phyloP scores from a whole-genome alignment of 495 filamentous ascomycete species.

The Copromyces sp. region DNA sequence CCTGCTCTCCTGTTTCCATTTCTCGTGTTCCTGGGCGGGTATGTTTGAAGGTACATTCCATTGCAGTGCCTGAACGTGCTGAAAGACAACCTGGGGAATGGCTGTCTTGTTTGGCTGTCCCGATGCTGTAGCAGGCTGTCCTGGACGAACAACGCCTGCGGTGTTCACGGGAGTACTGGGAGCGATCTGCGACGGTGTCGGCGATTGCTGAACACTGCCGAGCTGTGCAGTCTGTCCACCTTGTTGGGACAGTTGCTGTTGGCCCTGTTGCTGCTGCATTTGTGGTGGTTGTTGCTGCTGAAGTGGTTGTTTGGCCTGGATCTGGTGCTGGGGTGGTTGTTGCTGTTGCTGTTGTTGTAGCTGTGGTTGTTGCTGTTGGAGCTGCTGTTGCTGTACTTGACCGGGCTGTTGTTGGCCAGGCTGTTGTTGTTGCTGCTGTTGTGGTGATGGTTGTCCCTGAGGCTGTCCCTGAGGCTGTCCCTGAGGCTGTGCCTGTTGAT shows the following conservation, averaged over 20 bases:
- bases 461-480: slow-evolving; percentile 4
- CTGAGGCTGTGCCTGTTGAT: slow-evolving; percentile 12
- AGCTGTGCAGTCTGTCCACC: slow-evolving; percentile 1
- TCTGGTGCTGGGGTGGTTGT: slow-evolving; percentile 4
- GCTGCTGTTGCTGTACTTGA: slow-evolving; percentile 15
- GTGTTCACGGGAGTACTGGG: background rate
- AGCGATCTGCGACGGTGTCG: background rate
- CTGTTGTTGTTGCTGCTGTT: background rate
- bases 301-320: slow-evolving; percentile 4
- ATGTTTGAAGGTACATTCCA: slow-evolving; percentile 19
- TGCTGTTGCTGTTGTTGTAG: slow-evolving; percentile 8
- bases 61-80: slow-evolving; percentile 26
- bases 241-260: slow-evolving; percentile 4
- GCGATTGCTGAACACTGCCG: background rate
- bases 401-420: slow-evolving; percentile 8
- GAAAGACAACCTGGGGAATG: slow-evolving; percentile 21
- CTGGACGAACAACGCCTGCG: background rate
- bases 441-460: slow-evolving; percentile 12
- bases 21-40: slow-evolving; percentile 9
- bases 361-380: slow-evolving; percentile 15
- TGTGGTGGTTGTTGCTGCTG: slow-evolving; percentile 9
- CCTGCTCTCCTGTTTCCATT: slow-evolving; percentile 23
- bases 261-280: slow-evolving; percentile 4
- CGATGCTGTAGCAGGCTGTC: slow-evolving; percentile 1
- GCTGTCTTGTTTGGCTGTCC: slow-evolving; percentile 6